Conservation (phyloP, 768 basidiomycete genomes). For the Galerina marginata region DNA sequence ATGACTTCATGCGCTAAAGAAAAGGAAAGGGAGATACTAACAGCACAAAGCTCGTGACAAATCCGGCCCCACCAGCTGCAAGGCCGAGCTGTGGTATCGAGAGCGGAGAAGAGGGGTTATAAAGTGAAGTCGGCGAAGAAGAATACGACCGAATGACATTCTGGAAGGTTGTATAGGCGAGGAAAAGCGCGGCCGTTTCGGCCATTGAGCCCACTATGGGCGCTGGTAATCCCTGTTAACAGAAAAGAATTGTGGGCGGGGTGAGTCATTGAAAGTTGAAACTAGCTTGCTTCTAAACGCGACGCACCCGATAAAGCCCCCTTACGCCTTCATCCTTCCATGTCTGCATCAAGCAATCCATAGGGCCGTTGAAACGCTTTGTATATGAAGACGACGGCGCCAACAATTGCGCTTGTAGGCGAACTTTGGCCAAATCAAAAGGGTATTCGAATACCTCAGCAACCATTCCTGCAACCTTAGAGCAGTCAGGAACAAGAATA, state of each 20-base stretch:
- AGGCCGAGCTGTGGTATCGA: slow-evolving; percentile 73
- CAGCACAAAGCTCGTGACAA: slow-evolving; percentile 87
- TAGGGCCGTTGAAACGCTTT: slow-evolving; percentile 77
- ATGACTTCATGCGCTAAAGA: slow-evolving; percentile 1
- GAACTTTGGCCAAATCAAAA: slow-evolving; percentile 93
- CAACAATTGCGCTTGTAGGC: slow-evolving; percentile 90
- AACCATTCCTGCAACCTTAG: slow-evolving; percentile 82
- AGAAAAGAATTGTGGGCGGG: neutral
- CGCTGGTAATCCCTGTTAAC: slow-evolving; percentile 80
- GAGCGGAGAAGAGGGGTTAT: slow-evolving; percentile 42
- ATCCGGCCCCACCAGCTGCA: slow-evolving; percentile 89
- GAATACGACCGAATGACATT: slow-evolving; percentile 54
- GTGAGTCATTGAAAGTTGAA: neutral
- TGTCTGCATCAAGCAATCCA: slow-evolving; percentile 87
- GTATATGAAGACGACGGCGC: slow-evolving; percentile 51
- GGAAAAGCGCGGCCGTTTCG: slow-evolving; percentile 89
- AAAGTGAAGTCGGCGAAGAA: slow-evolving; percentile 28
- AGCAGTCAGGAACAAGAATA: neutral
- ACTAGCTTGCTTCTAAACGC: slow-evolving; percentile 1
- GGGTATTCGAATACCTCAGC: slow-evolving; percentile 91
- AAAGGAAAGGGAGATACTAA: slow-evolving; percentile 42
- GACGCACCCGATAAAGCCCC: slow-evolving; percentile 85
- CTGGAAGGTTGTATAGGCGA: slow-evolving; percentile 83
- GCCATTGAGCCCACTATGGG: slow-evolving; percentile 92
- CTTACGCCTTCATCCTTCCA: slow-evolving; percentile 80